Evolutionary conservation across 1,139 yeast species (phyloP), one percentile per base, ranked within the genome.

Genomic region (Kodamaea derodonti): DNA sequence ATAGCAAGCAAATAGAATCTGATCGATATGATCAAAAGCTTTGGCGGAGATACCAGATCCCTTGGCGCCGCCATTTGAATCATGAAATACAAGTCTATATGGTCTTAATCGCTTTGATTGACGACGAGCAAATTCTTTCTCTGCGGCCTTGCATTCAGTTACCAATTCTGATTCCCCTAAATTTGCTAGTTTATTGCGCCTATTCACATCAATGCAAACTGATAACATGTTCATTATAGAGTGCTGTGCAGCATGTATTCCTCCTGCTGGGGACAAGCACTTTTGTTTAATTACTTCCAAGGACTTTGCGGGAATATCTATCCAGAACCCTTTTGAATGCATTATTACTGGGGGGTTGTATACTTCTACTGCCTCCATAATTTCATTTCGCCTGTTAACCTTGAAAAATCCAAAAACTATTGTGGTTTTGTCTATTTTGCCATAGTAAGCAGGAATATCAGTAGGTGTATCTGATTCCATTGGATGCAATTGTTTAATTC

Each of bases 191-290:
- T 75, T 75, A 0, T 64, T 61, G 28, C 59, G 53, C 4, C 67
- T 57, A n/a, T 61, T 53, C 2, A 71, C 69, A 38, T 58, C 57
- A 4, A 69, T 62, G 42, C 77, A 76, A 4, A 73, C 48, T 0
- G 96, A 95, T 17, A 88, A 56, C 43, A 84, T 70, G 32, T 84
- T 83, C 74, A 87, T 81, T 1, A 90, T 63, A 0, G 87, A 87
- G 62, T 92, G 99, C 46, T 88, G 94, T 0, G 96, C 95, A 4
- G 95, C 97, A 61, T 94, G 99, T n/a, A 92, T 86, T 0, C 94
- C 95, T 2, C 87, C 98, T 0, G 97, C 92, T 2, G 81, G 62
- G 28, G 78, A 83, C 29, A 92, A 60, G 3, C 65, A 50, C 45
- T 87, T 85, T 2, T 55, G 58, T 3, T 66, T 62, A 18, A 90